Evolutionary conservation across 495 filamentous ascomycete species (phyloP), one percentile per base, ranked within the genome.

Genomic region (Mycothermus thermophilus): DNA sequence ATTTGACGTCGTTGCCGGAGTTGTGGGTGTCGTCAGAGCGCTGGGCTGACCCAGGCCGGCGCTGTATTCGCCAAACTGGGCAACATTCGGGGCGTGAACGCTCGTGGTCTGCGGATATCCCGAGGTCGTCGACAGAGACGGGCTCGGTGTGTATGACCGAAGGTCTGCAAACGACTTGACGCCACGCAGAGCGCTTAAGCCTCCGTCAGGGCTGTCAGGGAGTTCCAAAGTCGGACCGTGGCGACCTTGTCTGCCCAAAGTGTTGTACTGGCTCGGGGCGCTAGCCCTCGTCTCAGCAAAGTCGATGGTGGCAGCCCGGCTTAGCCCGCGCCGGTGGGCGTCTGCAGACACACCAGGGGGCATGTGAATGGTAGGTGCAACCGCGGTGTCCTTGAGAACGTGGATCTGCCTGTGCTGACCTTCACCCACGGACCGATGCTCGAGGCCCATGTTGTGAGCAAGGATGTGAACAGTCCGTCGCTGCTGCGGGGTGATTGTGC

Each of bases 91-190:
- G 49, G 77, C 78, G 40, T 74, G 46, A 17, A 37, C 19, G 32
- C 29, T 32, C 38, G 32, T 38, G 14, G 37, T 42, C 23, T 47
- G 43, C 3, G 68, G 48, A 70, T 67, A 56, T 12, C 40, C 52
- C 9, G 42, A 80, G 9, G n/a, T n/a, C n/a, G 80, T 79, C 3
- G 90, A 94, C 3, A 83, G 79, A 12, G 81, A 87, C 4, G 90
- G 88, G 38, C 88, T 95, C 10, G 90, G 90, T 7, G 87, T 93
- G 58, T 87, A 92, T 2, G 88, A 90, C 40, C 87, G 81, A 42
- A 97, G 62, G 55, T 97, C 90, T 28, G 88, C 90, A 52, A 93
- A 93, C 14, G 88, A 95, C 63, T 96, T 96, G 43, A 92, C 90
- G 20, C 80, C 81, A 15, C 90, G 80, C n/a, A 97, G 72, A 5